Conservation (phyloP, 371 early-diverging fungal genomes). For the Mucor racemosus region DNA sequence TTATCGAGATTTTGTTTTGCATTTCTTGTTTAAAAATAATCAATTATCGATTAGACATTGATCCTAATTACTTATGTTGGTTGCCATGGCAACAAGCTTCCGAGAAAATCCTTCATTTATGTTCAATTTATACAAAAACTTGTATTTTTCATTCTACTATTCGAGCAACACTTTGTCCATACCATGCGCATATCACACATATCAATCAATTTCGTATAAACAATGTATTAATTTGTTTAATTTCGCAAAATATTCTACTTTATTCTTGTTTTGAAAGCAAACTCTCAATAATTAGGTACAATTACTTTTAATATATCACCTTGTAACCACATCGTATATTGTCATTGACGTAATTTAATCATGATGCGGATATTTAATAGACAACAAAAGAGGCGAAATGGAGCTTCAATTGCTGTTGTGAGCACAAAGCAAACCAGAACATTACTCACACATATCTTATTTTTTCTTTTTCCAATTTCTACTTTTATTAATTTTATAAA, state of each 20-base stretch:
- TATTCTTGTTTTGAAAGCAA: not conserved
- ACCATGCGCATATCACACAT: not conserved
- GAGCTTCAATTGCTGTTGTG: conserved; percentile 3
- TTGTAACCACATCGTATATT: not conserved
- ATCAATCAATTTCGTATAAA: not conserved
- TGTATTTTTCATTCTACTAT: no score
- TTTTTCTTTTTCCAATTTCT: conserved; percentile 12
- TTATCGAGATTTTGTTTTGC: no score
- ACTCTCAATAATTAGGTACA: not conserved
- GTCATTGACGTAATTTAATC: conserved; percentile 1
- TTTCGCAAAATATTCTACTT: not conserved
- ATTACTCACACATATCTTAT: conserved; percentile 2
- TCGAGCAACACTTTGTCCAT: no score
- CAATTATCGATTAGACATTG: no score
- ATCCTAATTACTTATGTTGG: no score
- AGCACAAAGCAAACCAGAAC: not conserved
- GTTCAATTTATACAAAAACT: no score
- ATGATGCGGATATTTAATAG: not conserved
- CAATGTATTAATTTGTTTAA: not conserved
- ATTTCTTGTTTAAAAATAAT: no score
- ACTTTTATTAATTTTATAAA: not conserved
- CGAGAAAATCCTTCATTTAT: no score
- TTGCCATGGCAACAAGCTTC: no score
- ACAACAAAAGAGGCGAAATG: not conserved
- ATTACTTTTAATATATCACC: not conserved